Conservation (phyloP, 1,284 basidiomycete species). For the Omphalotus olearius region DNA sequence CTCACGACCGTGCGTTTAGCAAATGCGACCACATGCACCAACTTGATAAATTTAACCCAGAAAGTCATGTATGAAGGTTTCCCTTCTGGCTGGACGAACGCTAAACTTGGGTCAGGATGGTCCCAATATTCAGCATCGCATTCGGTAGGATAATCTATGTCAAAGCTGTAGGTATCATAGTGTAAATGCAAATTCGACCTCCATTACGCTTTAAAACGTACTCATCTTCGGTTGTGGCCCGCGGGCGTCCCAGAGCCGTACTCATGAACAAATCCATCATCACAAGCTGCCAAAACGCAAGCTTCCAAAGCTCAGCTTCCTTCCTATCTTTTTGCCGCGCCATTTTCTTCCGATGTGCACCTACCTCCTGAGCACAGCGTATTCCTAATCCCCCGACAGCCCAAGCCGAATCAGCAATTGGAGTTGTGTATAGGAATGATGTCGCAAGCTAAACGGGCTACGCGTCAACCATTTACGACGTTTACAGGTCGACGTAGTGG, state of each 20-base stretch:
- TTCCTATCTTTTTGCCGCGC: background rate
- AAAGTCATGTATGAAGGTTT: conserved; percentile 14
- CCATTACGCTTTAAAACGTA: conserved; percentile 2
- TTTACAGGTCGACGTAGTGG: background rate
- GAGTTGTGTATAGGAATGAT: conserved; percentile 6
- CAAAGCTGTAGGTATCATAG: conserved; percentile 5
- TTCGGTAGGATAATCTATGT: conserved; percentile 13
- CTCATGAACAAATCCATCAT: conserved; percentile 3
- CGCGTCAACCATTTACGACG: background rate
- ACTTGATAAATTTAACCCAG: conserved; percentile 33
- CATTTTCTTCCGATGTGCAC: conserved; percentile 7
- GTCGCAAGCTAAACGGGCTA: background rate
- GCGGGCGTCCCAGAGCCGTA: conserved; percentile 11
- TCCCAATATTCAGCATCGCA: conserved; percentile 18
- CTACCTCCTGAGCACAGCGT: conserved; percentile 8
- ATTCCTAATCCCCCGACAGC: background rate
- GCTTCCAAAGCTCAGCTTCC: conserved; percentile 15
- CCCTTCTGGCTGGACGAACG: conserved; percentile 13
- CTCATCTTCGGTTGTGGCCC: conserved; percentile 18
- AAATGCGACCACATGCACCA: conserved; percentile 53
- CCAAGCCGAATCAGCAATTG: background rate
- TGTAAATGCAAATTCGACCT: background rate
- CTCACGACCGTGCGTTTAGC: conserved; percentile 51
- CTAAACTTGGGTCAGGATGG: background rate
- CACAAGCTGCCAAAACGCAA: conserved; percentile 12